Percentiles rank a stretch among this genome's conserved stretches.
These are phyloP conservation scores for Cyberlindnera maclurae DNA, from an alignment of 805 yeast genomes.

Conservation along the genomic window DNA sequence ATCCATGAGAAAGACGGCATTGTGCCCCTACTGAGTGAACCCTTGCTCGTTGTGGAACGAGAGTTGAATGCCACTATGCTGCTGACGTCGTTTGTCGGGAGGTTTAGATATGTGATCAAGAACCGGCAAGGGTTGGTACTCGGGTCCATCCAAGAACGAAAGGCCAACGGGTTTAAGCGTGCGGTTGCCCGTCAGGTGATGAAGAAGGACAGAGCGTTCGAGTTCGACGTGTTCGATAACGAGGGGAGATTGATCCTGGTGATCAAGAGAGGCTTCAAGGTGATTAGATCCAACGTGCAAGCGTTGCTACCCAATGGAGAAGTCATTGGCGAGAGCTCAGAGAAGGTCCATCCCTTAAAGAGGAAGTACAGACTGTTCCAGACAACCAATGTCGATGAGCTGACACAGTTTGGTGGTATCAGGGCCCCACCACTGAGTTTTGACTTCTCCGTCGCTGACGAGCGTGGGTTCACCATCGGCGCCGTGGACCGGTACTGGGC, in stretches of 20 bases:
- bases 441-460: conserved; percentile 69
- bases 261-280: conserved; percentile 73
- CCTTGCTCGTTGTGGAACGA: too few species aligned
- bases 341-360: conserved; percentile 92
- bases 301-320: conserved; percentile 43
- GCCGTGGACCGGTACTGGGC: conserved; percentile 89
- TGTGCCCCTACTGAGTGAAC: too few species aligned
- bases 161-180: conserved; percentile 40
- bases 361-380: conserved; percentile 74
- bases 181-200: conserved; percentile 71
- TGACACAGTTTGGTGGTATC: conserved; percentile 73
- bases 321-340: conserved; percentile 76
- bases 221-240: conserved; percentile 59
- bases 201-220: conserved; percentile 78
- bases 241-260: conserved; percentile 52
- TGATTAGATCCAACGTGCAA: conserved; percentile 80
- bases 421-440: conserved; percentile 82
- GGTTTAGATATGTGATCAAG: too few species aligned
- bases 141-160: conserved; percentile 79
- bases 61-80: too few species aligned
- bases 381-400: conserved; percentile 29
- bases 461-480: conserved; percentile 51
- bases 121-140: too few species aligned
- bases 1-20: too few species aligned
- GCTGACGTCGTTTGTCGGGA: too few species aligned